Evolutionary conservation across 352 stramenopile species (phyloP).

Genomic region (Globisporangium okanoganense): DNA sequence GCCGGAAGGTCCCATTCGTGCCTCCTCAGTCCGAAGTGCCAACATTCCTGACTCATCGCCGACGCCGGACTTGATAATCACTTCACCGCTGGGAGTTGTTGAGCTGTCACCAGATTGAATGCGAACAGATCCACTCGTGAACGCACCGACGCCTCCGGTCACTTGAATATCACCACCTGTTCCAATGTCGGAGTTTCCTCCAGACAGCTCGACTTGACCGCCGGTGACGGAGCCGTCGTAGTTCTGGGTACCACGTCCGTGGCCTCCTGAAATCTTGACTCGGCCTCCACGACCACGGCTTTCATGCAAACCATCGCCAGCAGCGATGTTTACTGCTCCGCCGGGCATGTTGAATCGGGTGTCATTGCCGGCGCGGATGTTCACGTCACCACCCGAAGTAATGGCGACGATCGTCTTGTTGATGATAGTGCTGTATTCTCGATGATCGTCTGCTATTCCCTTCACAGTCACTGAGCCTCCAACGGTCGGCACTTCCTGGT

Average conservation of each 20-base stretch:
- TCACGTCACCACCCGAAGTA: conserved; percentile 45
- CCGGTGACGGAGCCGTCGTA: conserved; percentile 74
- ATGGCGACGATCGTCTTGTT: conserved; percentile 38
- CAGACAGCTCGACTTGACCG: conserved; percentile 61
- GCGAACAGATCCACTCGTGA: conserved; percentile 47
- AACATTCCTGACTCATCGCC: conserved; percentile 20
- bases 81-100: conserved; percentile 43
- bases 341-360: conserved; percentile 68
- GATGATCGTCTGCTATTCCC: conserved; percentile 31
- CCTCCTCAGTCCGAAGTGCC: conserved; percentile 25
- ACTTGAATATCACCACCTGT: conserved; percentile 60
- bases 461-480: conserved; percentile 29
- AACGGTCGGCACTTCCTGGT: conserved; percentile 41
- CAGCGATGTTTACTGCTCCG: conserved; percentile 42
- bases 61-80: conserved; percentile 31
- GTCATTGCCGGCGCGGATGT: conserved; percentile 59
- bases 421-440: conserved; percentile 35
- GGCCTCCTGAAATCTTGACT: conserved; percentile 67
- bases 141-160: conserved; percentile 32
- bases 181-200: conserved; percentile 57
- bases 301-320: conserved; percentile 65
- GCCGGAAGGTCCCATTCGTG: conserved; percentile 26
- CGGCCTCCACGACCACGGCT: conserved; percentile 78
- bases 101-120: conserved; percentile 36
- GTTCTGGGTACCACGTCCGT: conserved; percentile 58